A percentile compares a stretch with the other conserved stretches of the same genome.
Evolutionary conservation across 2,329 filamentous ascomycete genomes (phyloP).

Genomic region (Venturiaceae sp.): DNA sequence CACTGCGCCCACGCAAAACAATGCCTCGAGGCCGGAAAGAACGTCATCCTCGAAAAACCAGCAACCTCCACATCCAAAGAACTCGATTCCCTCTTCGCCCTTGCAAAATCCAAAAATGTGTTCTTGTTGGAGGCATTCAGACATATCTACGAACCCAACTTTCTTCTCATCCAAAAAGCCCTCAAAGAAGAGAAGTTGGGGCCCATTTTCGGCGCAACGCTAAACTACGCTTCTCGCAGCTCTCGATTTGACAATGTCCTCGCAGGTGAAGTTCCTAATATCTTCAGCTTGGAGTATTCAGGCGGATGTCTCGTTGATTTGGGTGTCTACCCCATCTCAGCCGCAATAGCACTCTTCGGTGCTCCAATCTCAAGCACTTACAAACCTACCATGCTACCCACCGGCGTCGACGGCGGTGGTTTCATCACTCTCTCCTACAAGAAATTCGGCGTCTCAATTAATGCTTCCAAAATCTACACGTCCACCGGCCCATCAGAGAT

Average conservation of each 20-base stretch:
- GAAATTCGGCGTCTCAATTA: slow-evolving; percentile 32
- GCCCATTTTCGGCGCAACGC: slow-evolving; percentile 31
- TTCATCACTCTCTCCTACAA: slow-evolving; percentile 34
- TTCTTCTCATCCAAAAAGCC: slow-evolving; percentile 29
- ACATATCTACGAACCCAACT: slow-evolving; percentile 41
- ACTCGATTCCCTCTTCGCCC: slow-evolving; percentile 31
- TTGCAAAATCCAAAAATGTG: slow-evolving; percentile 29
- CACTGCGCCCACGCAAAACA: slow-evolving; percentile 36
- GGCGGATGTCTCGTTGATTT: slow-evolving; percentile 39
- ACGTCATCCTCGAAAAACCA: slow-evolving; percentile 42
- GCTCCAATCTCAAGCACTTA: slow-evolving; percentile 30
- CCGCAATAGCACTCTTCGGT: slow-evolving; percentile 38
- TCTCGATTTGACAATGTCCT: slow-evolving; percentile 37
- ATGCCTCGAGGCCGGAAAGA: slow-evolving; percentile 32
- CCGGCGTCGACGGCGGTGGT: slow-evolving; percentile 38
- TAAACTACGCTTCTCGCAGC: slow-evolving; percentile 35
- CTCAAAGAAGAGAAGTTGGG: slow-evolving; percentile 28
- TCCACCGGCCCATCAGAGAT: slow-evolving; percentile 34
- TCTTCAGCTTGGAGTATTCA: slow-evolving; percentile 37
- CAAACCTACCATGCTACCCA: slow-evolving; percentile 30
- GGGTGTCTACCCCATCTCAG: slow-evolving; percentile 37
- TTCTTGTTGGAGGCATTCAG: slow-evolving; percentile 39
- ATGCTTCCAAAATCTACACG: slow-evolving; percentile 33
- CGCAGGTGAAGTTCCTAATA: slow-evolving; percentile 35
- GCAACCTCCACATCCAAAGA: slow-evolving; percentile 32